Conservation (phyloP, 345 rosid species). For the rapeseed (Brassica napus) region DNA sequence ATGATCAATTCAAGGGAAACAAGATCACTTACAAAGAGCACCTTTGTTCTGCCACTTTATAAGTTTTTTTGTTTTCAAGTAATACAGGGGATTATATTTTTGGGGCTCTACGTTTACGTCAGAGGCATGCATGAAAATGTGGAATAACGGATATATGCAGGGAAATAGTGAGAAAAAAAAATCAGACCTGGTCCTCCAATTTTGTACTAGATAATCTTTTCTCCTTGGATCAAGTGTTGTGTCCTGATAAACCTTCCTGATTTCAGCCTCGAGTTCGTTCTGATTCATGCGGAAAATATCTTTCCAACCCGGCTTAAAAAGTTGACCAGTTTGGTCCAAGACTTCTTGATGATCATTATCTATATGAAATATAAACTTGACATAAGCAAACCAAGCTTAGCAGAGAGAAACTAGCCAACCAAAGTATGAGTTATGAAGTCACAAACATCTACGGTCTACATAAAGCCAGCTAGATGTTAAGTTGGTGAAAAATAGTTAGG, state of each 20-base stretch:
- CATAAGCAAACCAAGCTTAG: conserved; percentile 29
- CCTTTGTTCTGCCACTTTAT: background rate
- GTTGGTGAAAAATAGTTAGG: conserved; percentile 4
- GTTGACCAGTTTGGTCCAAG: no score
- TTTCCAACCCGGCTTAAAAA: no score
- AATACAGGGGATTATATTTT: background rate
- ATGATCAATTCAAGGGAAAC: no score
- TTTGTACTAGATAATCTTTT: no score
- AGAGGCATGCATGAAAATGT: background rate
- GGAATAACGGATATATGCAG: conserved; percentile 26
- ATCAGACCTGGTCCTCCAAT: no score
- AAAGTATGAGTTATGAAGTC: no score
- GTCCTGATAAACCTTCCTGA: no score
- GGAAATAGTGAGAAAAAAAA: conserved; percentile 37
- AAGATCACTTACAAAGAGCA: no score
- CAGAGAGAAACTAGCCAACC: background rate
- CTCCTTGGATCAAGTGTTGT: no score
- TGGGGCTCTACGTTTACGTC: background rate
- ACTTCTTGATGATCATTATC: conserved; percentile 46
- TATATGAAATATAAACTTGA: conserved; percentile 32
- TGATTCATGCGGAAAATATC: no score
- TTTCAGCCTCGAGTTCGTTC: no score
- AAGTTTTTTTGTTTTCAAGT: background rate
- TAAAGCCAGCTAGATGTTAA: conserved; percentile 9
- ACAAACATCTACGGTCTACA: conserved; percentile 5